These are phyloP conservation scores for Colletotrichum godetiae DNA, from an alignment of 2,329 filamentous ascomycete species.

Conservation along the genomic window DNA sequence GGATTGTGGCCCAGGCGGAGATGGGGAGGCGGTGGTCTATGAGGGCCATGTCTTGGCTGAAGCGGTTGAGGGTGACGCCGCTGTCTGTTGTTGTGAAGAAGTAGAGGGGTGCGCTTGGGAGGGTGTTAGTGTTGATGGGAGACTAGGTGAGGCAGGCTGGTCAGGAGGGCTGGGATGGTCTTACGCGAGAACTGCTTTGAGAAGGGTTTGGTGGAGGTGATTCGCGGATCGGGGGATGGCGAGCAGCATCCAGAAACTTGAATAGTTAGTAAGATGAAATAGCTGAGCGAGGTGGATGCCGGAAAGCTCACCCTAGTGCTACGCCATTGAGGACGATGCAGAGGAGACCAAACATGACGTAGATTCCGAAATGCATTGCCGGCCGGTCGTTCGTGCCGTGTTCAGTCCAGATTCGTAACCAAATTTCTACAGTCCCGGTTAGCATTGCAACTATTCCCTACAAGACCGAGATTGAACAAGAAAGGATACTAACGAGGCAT, in stretches of 20 bases:
- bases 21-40: constrained; percentile 52
- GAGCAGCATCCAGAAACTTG: constrained; percentile 42
- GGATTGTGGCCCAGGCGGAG: constrained; percentile 32
- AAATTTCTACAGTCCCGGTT: constrained; percentile 39
- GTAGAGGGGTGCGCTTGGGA: constrained; percentile 1
- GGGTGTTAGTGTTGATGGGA: background rate
- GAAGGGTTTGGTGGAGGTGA: constrained; percentile 39
- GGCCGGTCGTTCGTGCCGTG: constrained; percentile 37
- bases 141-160: background rate
- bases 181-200: constrained; percentile 22
- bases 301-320: constrained; percentile 25
- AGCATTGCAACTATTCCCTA: background rate
- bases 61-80: constrained; percentile 49
- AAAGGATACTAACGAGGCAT: constrained; percentile 41
- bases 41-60: constrained; percentile 56
- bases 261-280: constrained; percentile 33
- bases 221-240: constrained; percentile 41
- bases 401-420: constrained; percentile 46
- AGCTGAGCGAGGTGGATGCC: constrained; percentile 39
- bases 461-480: background rate
- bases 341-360: constrained; percentile 40
- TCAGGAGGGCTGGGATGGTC: background rate
- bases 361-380: constrained; percentile 39
- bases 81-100: constrained; percentile 50
- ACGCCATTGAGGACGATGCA: constrained; percentile 38